A percentile compares a stretch with the other conserved stretches of the same genome.
phyloP scores from a whole-genome alignment of 345 rosid species.

The Garcia nutans region DNA sequence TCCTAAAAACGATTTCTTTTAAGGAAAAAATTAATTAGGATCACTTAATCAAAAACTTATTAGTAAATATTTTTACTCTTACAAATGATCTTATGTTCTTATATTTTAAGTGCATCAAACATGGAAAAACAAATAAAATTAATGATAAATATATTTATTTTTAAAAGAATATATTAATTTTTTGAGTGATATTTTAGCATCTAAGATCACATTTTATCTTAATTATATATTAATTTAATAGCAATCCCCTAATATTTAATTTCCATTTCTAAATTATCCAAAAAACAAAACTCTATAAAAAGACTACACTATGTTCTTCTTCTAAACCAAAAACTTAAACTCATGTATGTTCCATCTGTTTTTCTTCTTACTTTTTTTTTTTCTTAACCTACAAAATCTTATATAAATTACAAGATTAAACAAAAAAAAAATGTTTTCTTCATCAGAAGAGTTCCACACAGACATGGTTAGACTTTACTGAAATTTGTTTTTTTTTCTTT shows the following conservation, averaged over 20 bases:
- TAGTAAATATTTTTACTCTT: too few relatives aligned
- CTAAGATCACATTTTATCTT: too few relatives aligned
- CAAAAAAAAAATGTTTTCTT: neutral
- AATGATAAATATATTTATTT: too few relatives aligned
- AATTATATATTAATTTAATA: neutral
- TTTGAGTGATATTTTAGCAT: too few relatives aligned
- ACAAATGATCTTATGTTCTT: too few relatives aligned
- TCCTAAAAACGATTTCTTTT: too few relatives aligned
- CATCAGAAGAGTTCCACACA: neutral
- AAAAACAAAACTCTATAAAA: neutral
- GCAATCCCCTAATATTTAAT: neutral
- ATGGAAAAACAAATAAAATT: too few relatives aligned
- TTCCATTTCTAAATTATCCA: neutral
- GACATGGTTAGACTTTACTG: neutral
- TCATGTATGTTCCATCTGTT: too few relatives aligned
- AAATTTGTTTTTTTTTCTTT: neutral
- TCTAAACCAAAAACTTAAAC: neutral
- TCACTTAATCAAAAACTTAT: too few relatives aligned
- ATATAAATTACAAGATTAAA: neutral
- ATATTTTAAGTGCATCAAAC: too few relatives aligned
- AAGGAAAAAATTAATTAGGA: too few relatives aligned
- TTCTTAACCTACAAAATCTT: neutral
- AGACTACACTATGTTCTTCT: neutral
- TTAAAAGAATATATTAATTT: too few relatives aligned
- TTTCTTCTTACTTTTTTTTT: neutral